phyloP scores from a whole-genome alignment of 257 asterid species.

The Orobanche coerulescens region DNA sequence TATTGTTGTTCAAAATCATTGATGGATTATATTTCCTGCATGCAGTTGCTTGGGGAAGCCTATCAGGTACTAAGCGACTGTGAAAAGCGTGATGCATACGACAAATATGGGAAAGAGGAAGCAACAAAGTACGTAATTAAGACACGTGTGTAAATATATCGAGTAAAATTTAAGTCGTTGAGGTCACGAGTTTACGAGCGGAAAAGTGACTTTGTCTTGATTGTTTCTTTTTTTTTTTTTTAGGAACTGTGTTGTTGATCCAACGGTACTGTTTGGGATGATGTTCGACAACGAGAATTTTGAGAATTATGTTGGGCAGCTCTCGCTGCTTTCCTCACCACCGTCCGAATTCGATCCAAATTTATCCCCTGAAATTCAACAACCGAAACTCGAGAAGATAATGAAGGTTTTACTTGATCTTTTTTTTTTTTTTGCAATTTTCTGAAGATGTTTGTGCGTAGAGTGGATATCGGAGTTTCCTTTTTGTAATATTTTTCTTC shows the following conservation, averaged over 20 bases:
- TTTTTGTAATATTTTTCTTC: conserved; percentile 12
- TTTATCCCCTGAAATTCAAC: conserved; percentile 48
- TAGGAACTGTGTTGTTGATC: conserved; percentile 71
- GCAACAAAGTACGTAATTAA: conserved; percentile 41
- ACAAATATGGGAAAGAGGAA: conserved; percentile 63
- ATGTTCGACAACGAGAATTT: conserved; percentile 65
- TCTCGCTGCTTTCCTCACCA: conserved; percentile 56
- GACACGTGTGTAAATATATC: not conserved
- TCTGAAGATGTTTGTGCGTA: not conserved
- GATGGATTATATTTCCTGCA: conserved; percentile 4
- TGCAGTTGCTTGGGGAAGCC: conserved; percentile 78
- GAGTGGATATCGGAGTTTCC: conserved; percentile 10
- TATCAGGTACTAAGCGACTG: conserved; percentile 81
- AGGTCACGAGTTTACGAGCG: too few relatives aligned
- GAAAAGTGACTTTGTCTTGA: not conserved
- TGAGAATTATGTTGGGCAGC: conserved; percentile 75
- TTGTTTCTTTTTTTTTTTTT: conserved; percentile 10
- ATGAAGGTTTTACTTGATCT: conserved; percentile 45
- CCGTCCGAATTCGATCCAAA: conserved; percentile 50
- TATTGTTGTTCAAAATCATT: not conserved
- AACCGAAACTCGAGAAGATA: conserved; percentile 56
- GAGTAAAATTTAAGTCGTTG: not conserved
- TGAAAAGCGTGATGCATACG: conserved; percentile 56
- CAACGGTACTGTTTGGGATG: conserved; percentile 78
- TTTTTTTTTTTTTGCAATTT: not conserved